Percentiles rank a stretch among this genome's conserved stretches.
These are phyloP conservation scores for Penicillium crustosum DNA, from an alignment of 2,329 filamentous ascomycete species.

Conservation along the genomic window DNA sequence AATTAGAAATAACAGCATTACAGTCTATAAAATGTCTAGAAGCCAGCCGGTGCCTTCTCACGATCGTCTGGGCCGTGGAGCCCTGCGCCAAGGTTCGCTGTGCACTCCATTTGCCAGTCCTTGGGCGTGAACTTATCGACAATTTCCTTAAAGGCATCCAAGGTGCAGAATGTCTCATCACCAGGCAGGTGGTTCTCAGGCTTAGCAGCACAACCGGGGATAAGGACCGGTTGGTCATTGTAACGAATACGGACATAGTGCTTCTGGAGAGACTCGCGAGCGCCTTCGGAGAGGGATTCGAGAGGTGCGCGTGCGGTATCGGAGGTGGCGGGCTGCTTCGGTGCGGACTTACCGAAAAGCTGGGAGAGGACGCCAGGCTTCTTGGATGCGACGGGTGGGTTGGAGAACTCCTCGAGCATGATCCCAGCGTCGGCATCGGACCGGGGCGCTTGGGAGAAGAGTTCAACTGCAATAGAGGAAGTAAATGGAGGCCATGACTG, in stretches of 20 bases:
- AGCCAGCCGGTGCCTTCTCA: conserved; percentile 40
- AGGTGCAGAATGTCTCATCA: conserved; percentile 85
- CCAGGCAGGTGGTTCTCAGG: conserved; percentile 80
- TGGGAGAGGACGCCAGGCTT: conserved; percentile 35
- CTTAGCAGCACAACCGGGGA: conserved; percentile 73
- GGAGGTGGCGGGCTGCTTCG: conserved; percentile 23
- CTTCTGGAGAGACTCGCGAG: conserved; percentile 43
- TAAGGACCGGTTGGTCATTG: conserved; percentile 77
- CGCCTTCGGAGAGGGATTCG: conserved; percentile 30
- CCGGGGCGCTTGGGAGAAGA: conserved; percentile 64
- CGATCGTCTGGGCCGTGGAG: conserved; percentile 49
- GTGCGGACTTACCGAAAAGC: conserved; percentile 24
- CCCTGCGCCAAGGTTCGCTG: conserved; percentile 56
- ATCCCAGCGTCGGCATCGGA: conserved; percentile 18
- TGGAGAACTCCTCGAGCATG: conserved; percentile 28
- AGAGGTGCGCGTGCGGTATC: conserved; percentile 37
- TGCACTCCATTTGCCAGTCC: conserved; percentile 70
- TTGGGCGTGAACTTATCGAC: conserved; percentile 85
- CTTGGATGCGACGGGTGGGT: conserved; percentile 26
- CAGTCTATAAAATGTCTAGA: conserved; percentile 27
- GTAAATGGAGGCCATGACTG: conserved; percentile 89
- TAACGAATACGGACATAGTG: conserved; percentile 91
- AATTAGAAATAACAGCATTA: neutral
- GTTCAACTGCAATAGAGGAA: conserved; percentile 84
- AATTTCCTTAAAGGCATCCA: conserved; percentile 88